Evolutionary conservation across 1,284 basidiomycete species (phyloP), one percentile per base, ranked within the genome.

Genomic region (Ganoderma sp.): DNA sequence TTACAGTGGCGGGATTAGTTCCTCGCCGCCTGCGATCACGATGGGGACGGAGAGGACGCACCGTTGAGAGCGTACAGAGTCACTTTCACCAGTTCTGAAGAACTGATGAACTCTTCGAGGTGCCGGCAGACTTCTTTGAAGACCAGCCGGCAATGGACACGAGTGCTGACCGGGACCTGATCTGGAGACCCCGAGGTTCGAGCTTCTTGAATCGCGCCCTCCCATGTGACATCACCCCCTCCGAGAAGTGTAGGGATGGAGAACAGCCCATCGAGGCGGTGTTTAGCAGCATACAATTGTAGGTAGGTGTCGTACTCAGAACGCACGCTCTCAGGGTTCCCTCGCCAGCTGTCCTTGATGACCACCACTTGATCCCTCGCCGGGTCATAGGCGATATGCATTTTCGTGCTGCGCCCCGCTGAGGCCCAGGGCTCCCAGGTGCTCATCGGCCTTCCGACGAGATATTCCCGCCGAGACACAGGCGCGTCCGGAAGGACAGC

Each of bases 331-430:
- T 3, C 8, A 8, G 34, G 19, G 48, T 22, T 22, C 19, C 19
- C 14, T 22, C 60, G 60, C 65, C 65, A 66, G 17, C 19, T 32
- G 19, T 62, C 60, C 61, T 66, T 66, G n/a, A 61, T 60, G 62
- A 54, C 52, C 39, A 63, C 45, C 3, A 52, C 28, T 12, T 2
- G 0, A 1, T 39, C 12, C 7, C 6, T 22, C 15, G 19, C 19
- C 9, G 57, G 2, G 62, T 64, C 56, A 32, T 39, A 67, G 2
- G 28, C 66, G 19, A 64, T 57, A 32, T 28, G 43, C 3, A 25
- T 39, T 6, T 37, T 59, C 3, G 57, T 64, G 17, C 62, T 32
- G 10, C 48, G 57, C 9, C 61, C 65, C 5, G 32, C 25, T 28
- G 25, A 28, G n/a, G n/a, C n/a, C n/a, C n/a, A n/a, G 25, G 25